Conservation (phyloP, 371 early-diverging fungal species). For the Mucor lusitanicus region DNA sequence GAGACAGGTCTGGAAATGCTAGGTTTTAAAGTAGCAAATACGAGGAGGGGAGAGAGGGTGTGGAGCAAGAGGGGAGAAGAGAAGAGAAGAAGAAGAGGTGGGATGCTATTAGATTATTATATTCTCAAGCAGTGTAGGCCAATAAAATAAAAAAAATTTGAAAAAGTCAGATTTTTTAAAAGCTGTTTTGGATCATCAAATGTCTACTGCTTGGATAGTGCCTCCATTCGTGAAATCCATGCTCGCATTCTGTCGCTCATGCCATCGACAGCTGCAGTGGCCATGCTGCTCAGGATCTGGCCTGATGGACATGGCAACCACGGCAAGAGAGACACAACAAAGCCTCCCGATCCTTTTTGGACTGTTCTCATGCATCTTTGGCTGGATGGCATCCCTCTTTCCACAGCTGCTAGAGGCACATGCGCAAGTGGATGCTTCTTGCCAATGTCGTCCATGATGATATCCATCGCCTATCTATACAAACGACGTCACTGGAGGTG, state of each 20-base stretch:
- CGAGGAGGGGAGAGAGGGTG: neutral
- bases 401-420: neutral
- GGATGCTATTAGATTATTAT: neutral
- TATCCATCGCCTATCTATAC: neutral
- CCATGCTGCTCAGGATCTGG: neutral
- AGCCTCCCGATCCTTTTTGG: neutral
- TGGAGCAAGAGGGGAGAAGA: neutral
- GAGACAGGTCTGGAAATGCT: neutral
- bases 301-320: neutral
- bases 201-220: neutral
- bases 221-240: too few species aligned
- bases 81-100: neutral
- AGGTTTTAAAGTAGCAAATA: neutral
- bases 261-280: neutral
- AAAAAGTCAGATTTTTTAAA: neutral
- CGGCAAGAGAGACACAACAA: neutral
- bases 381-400: neutral
- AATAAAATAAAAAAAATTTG: conserved; percentile 1
- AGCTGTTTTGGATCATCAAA: neutral
- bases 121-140: neutral
- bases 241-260: neutral
- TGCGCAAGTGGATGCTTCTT: neutral
- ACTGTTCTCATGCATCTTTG: neutral
- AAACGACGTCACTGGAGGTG: conserved; percentile 5
- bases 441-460: neutral